Base-by-base conservation (phyloP, 202 grass and related monocot genomes). In the Bolboschoenoplectus hybrid region DNA sequence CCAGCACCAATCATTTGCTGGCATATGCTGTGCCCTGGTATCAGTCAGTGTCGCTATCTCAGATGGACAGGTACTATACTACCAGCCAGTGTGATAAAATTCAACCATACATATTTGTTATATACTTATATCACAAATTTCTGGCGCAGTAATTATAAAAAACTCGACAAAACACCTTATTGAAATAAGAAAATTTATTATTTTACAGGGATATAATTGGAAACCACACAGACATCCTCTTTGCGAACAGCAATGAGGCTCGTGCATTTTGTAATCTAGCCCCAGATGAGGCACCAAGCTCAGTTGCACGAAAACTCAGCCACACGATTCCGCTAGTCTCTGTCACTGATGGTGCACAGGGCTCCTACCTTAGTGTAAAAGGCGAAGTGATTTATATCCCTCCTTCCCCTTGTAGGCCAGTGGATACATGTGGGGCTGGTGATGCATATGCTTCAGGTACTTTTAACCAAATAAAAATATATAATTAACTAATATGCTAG, bases 381-480 rank as follows among this genome's bases (percentile, higher is more conserved):
- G 97, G 91, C 41, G 93, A 96, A 90, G 90, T 85, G 52, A 92
- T 98, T 86, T 94, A 94, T 86, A 90, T 98, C 17, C 93, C 97
- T 46, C 90, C 97, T 36, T 74, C 90, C 50, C 80, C 91, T 0
- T 96, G 93, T 51, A 74, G 91, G 47, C 92, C 97, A 2, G 61
- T 91, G 0, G 97, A 98, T 78, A 96, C 93, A 5, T 98, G 97
- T 60, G 97, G 97, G 0, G 93, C 93, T 40, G 97, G 97, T 49
- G 97, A 98, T 64, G 90, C 93, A 35, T 98, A 98, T 1, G 80
- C 97, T 32, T 92, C 97, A 60, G 93, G 97, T 80, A 60, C 52
- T 60, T n/a, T 40, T 80, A 13, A 36, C 10, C 10, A 75, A 50
- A 52, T 51, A 57, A 50, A n/a, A 39, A 3, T 57, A 56, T 78